Conservation (phyloP, 106 monocot genomes). For the Dioscorea zingiberensis region DNA sequence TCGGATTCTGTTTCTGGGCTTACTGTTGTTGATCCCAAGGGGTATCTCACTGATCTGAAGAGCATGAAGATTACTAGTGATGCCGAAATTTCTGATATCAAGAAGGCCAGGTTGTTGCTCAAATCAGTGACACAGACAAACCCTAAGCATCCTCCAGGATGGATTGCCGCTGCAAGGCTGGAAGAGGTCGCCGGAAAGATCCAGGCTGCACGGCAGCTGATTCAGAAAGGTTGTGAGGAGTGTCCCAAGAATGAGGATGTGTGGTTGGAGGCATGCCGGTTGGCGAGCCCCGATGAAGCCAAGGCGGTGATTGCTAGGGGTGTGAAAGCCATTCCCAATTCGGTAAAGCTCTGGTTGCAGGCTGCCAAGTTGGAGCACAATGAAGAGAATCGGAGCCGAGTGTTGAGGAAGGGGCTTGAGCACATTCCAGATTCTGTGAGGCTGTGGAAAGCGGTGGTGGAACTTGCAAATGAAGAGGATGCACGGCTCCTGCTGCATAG, state of each 20-base stretch:
- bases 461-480: slow-evolving; percentile 90
- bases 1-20: slow-evolving; percentile 95
- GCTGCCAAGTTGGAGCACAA: slow-evolving; percentile 69
- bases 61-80: slow-evolving; percentile 99
- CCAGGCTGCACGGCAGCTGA: slow-evolving; percentile 82
- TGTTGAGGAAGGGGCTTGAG: slow-evolving; percentile 82
- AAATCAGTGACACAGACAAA: slow-evolving; percentile 98
- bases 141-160: slow-evolving; percentile 94
- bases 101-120: slow-evolving; percentile 87
- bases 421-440: slow-evolving; percentile 92
- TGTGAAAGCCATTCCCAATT: slow-evolving; percentile 77
- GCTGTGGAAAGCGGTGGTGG: slow-evolving; percentile 95
- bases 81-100: slow-evolving; percentile 98
- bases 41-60: slow-evolving; percentile 92
- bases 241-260: slow-evolving; percentile 98
- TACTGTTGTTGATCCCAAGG: slow-evolving; percentile 94
- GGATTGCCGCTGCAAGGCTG: slow-evolving; percentile 95
- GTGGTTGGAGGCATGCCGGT: slow-evolving; percentile 89
- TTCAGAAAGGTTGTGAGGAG: slow-evolving; percentile 95
- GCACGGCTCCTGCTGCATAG: slow-evolving; percentile 84
- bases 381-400: slow-evolving; percentile 58
- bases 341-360: slow-evolving; percentile 95
- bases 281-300: slow-evolving; percentile 83
- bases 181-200: slow-evolving; percentile 98
- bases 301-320: slow-evolving; percentile 92